phyloP scores from a whole-genome alignment of 768 basidiomycete species.

The Lactarius sanguifluus region DNA sequence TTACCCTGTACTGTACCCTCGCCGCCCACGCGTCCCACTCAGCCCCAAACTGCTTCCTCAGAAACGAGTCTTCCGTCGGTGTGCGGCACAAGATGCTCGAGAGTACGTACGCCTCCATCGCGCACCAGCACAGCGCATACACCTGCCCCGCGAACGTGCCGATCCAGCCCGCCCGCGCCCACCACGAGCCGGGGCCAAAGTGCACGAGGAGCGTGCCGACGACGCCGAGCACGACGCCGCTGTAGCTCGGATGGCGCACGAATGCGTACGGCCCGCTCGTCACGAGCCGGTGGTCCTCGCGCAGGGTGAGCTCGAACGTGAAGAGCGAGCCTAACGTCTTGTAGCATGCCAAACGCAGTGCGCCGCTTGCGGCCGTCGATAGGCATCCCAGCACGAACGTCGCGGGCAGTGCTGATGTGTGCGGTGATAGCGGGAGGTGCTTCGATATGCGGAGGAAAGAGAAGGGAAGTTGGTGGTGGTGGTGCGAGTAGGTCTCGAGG shows the following conservation, averaged over 20 bases:
- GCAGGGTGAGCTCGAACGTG: conserved; percentile 29
- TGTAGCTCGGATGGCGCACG: conserved; percentile 33
- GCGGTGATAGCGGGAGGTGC: not conserved
- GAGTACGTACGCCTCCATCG: conserved; percentile 25
- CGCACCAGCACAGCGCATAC: conserved; percentile 22
- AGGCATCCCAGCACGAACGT: conserved; percentile 22
- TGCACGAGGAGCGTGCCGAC: conserved; percentile 25
- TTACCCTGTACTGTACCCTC: conserved; percentile 25
- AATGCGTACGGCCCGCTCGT: conserved; percentile 30
- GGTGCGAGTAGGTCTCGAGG: not conserved
- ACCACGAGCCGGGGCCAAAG: conserved; percentile 30
- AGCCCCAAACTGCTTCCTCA: conserved; percentile 24
- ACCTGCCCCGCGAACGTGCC: conserved; percentile 3
- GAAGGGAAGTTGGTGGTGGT: not conserved
- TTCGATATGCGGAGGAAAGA: not conserved
- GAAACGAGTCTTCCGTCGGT: conserved; percentile 21
- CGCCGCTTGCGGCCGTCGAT: conserved; percentile 15
- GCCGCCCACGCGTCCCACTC: conserved; percentile 29
- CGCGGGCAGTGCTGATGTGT: not conserved
- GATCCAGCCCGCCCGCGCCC: conserved; percentile 19
- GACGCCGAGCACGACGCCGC: conserved; percentile 27
- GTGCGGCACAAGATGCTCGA: conserved; percentile 24
- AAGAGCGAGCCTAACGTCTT: conserved; percentile 26
- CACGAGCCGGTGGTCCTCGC: conserved; percentile 30
- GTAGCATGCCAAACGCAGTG: conserved; percentile 26